Percentiles rank a stretch among this genome's conserved stretches.
These are phyloP conservation scores for Lactarius sanguifluus DNA, from an alignment of 768 basidiomycete genomes.

Conservation along the genomic window DNA sequence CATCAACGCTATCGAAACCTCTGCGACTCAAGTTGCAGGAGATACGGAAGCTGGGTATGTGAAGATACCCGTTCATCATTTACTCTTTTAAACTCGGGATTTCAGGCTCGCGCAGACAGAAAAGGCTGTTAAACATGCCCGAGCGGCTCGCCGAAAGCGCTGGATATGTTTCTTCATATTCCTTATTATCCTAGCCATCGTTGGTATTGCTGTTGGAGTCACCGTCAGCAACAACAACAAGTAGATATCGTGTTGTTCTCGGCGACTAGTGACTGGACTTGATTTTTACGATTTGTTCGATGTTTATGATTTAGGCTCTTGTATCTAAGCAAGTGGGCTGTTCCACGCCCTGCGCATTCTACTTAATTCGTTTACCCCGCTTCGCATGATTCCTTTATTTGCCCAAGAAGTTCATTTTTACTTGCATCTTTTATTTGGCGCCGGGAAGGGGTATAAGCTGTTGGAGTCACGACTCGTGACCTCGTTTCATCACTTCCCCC, in stretches of 20 bases:
- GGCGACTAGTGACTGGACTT: not conserved
- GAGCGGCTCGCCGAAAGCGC: slow-evolving; percentile 72
- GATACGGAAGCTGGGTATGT: slow-evolving; percentile 74
- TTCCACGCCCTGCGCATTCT: slow-evolving; percentile 10
- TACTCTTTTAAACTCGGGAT: slow-evolving; percentile 3
- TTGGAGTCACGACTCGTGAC: not conserved
- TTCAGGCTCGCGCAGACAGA: slow-evolving; percentile 60
- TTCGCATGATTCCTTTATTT: not conserved
- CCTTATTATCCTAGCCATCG: slow-evolving; percentile 52
- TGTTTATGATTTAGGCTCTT: slow-evolving; percentile 20
- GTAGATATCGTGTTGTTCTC: slow-evolving; percentile 13
- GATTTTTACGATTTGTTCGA: slow-evolving; percentile 17
- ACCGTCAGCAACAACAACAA: slow-evolving; percentile 30
- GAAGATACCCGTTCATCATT: not conserved
- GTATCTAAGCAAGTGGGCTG: slow-evolving; percentile 9
- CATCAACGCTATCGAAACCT: slow-evolving; percentile 60
- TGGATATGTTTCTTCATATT: slow-evolving; percentile 81
- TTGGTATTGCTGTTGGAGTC: slow-evolving; percentile 61
- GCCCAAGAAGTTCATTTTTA: not conserved
- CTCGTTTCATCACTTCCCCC: not conserved
- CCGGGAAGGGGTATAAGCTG: not conserved
- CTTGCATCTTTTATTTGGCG: not conserved
- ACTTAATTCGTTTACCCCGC: slow-evolving; percentile 16
- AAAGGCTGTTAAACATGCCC: slow-evolving; percentile 65
- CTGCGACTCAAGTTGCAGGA: slow-evolving; percentile 59